These are phyloP conservation scores for Quercus alba DNA, from an alignment of 306 rosid genomes.

Conservation along the genomic window DNA sequence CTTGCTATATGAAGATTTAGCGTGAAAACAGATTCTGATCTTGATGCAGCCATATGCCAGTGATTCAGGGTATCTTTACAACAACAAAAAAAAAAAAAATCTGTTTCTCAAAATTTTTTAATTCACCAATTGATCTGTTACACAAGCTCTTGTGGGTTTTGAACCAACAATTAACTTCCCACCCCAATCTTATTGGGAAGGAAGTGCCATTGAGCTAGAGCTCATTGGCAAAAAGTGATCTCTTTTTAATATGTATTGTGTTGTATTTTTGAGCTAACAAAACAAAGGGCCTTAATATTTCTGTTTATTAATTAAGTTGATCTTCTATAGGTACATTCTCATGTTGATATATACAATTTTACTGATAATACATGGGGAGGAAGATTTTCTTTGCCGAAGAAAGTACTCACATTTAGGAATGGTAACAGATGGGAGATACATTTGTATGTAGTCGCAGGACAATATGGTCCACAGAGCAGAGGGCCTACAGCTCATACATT, in stretches of 20 bases:
- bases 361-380: constrained; percentile 64
- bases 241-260: background rate
- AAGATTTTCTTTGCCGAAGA: constrained; percentile 82
- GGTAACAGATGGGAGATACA: constrained; percentile 81
- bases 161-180: background rate
- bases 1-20: background rate
- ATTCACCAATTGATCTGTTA: background rate
- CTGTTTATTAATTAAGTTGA: background rate
- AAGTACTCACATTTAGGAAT: constrained; percentile 90
- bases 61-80: background rate
- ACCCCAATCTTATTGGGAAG: no score
- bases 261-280: background rate
- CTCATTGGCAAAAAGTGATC: background rate
- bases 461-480: constrained; percentile 92
- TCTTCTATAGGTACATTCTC: constrained; percentile 72
- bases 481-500: constrained; percentile 77
- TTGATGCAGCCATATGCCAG: background rate
- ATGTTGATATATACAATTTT: constrained; percentile 79
- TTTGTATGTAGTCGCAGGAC: constrained; percentile 71
- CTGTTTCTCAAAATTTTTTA: background rate
- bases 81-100: background rate
- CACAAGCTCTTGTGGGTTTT: background rate
- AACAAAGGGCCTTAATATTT: constrained; percentile 1
- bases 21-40: background rate
- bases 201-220: background rate